These are phyloP conservation scores for Elongisporangium anandrum DNA, from an alignment of 352 stramenopile species.

Conservation along the genomic window DNA sequence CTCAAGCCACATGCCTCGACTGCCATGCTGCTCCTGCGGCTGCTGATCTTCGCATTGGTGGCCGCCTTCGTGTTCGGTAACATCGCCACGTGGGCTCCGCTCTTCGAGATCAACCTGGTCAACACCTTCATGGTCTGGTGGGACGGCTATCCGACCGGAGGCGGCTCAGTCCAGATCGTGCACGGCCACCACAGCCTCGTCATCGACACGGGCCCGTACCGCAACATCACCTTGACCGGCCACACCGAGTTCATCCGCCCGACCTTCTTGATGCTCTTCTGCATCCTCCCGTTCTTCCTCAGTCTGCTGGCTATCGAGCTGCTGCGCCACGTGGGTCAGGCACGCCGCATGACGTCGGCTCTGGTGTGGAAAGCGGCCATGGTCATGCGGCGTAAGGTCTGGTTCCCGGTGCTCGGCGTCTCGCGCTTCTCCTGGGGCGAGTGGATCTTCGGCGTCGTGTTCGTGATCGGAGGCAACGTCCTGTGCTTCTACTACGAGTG, in stretches of 20 bases:
- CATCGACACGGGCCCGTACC: too few relatives aligned
- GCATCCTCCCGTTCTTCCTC: slow-evolving; percentile 55
- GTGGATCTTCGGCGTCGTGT: slow-evolving; percentile 47
- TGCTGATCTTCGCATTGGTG: too few relatives aligned
- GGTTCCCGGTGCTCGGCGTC: slow-evolving; percentile 31
- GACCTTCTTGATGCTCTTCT: slow-evolving; percentile 68
- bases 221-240: slow-evolving; percentile 43
- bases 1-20: too few relatives aligned
- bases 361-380: slow-evolving; percentile 34
- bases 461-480: slow-evolving; percentile 51
- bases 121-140: too few relatives aligned
- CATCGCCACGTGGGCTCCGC: too few relatives aligned
- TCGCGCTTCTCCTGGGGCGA: slow-evolving; percentile 48
- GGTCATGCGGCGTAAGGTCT: slow-evolving; percentile 46
- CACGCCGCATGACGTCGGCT: slow-evolving; percentile 28
- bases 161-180: too few relatives aligned
- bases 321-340: slow-evolving; percentile 36
- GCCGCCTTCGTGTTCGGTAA: too few relatives aligned
- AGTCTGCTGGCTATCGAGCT: slow-evolving; percentile 48
- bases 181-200: too few relatives aligned
- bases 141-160: too few relatives aligned
- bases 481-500: slow-evolving; percentile 60
- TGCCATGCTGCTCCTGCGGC: too few relatives aligned
- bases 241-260: slow-evolving; percentile 65
- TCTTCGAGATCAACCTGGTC: too few relatives aligned